Percentiles rank a stretch among this genome's conserved stretches.
These are phyloP conservation scores for Phialocephala sp. DNA, from an alignment of 2,329 filamentous ascomycete species.

Conservation along the genomic window DNA sequence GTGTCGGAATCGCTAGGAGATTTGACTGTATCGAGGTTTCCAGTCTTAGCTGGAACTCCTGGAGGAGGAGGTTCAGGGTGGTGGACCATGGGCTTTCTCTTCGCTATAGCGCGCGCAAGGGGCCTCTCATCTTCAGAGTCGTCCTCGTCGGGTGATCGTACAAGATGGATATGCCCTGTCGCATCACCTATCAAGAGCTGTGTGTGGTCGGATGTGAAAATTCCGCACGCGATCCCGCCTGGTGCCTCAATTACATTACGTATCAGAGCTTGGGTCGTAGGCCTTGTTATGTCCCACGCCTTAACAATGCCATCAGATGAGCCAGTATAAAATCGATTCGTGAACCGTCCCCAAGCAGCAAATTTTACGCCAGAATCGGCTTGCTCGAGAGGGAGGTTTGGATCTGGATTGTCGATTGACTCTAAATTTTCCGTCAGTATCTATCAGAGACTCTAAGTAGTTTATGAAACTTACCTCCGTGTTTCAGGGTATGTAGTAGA, in stretches of 20 bases:
- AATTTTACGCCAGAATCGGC: slow-evolving; percentile 70
- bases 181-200: slow-evolving; percentile 65
- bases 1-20: neutral
- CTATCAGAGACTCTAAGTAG: neutral
- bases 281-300: slow-evolving; percentile 63
- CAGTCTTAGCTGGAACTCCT: slow-evolving; percentile 24
- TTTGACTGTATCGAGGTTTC: neutral
- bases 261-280: slow-evolving; percentile 51
- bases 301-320: slow-evolving; percentile 68
- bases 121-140: slow-evolving; percentile 5
- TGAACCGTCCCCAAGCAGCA: slow-evolving; percentile 62
- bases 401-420: slow-evolving; percentile 39
- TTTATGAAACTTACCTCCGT: slow-evolving; percentile 49
- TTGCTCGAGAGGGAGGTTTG: slow-evolving; percentile 48
- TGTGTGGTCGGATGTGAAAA: slow-evolving; percentile 61
- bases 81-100: slow-evolving; percentile 54
- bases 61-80: slow-evolving; percentile 56
- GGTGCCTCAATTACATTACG: slow-evolving; percentile 59
- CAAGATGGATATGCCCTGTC: slow-evolving; percentile 62
- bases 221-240: slow-evolving; percentile 62
- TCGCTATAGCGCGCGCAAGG: neutral
- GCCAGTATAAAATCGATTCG: slow-evolving; percentile 66
- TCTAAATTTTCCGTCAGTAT: slow-evolving; percentile 32
- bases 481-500: slow-evolving; percentile 60
- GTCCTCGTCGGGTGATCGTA: slow-evolving; percentile 50